A percentile compares a stretch with the other conserved stretches of the same genome.
Conservation (phyloP, 805 yeast genomes). For the Pichia nanzhaoensis region DNA sequence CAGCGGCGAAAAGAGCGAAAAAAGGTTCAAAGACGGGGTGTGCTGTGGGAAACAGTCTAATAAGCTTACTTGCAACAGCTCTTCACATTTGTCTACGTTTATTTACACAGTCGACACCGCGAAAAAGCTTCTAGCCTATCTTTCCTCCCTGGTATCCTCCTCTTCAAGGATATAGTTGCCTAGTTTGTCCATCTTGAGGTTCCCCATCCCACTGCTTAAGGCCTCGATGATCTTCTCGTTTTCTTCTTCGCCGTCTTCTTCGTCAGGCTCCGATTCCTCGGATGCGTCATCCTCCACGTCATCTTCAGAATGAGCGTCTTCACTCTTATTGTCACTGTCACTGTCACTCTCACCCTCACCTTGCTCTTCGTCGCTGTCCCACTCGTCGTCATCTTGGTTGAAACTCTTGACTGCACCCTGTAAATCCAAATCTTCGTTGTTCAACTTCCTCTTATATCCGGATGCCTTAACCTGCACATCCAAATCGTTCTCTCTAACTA, state of each 20-base stretch:
- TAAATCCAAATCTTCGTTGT: constrained; percentile 49
- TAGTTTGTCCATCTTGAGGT: constrained; percentile 72
- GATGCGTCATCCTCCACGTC: constrained; percentile 24
- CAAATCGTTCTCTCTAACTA: constrained; percentile 56
- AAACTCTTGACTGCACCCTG: constrained; percentile 61
- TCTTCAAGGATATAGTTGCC: constrained; percentile 66
- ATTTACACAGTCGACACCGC: too few relatives aligned
- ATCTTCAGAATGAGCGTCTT: constrained; percentile 16
- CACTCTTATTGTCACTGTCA: constrained; percentile 14
- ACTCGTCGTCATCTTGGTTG: constrained; percentile 18
- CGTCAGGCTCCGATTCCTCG: constrained; percentile 15
- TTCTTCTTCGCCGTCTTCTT: constrained; percentile 30
- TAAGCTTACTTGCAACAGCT: too few relatives aligned
- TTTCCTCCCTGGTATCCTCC: background rate
- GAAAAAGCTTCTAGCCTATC: too few relatives aligned
- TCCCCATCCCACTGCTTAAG: constrained; percentile 51
- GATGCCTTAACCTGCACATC: constrained; percentile 91
- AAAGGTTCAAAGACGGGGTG: too few relatives aligned
- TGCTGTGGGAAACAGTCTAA: too few relatives aligned
- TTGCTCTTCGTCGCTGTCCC: constrained; percentile 23
- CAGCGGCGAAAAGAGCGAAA: too few relatives aligned
- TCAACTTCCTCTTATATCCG: constrained; percentile 53
- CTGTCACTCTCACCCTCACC: constrained; percentile 12
- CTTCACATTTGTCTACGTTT: too few relatives aligned
- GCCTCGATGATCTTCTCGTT: constrained; percentile 62